phyloP scores from a whole-genome alignment of 2,329 filamentous ascomycete genomes.

The Pseudocercospora fijiensis region DNA sequence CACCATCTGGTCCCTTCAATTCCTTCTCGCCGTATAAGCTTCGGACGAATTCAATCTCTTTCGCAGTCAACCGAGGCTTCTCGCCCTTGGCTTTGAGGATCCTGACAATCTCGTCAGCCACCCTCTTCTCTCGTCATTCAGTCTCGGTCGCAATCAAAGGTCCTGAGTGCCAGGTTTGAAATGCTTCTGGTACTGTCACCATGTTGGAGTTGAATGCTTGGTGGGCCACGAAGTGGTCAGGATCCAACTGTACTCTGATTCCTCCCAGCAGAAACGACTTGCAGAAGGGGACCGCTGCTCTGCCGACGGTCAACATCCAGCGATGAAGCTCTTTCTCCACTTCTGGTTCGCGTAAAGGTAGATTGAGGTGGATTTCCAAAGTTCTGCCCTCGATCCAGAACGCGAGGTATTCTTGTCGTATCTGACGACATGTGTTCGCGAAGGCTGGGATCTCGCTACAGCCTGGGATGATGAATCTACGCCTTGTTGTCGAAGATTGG shows the following conservation, averaged over 20 bases:
- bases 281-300: neutral
- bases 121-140: neutral
- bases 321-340: neutral
- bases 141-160: neutral
- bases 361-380: slow-evolving; percentile 1
- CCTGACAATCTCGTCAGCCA: neutral
- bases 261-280: neutral
- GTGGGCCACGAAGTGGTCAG: neutral
- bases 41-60: neutral
- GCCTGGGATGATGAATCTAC: neutral
- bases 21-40: neutral
- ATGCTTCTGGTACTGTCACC: neutral
- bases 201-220: neutral
- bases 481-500: neutral
- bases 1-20: neutral
- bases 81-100: neutral
- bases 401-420: neutral
- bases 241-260: neutral
- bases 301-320: neutral
- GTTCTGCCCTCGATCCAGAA: neutral
- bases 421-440: neutral
- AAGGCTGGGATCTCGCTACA: neutral
- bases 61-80: neutral
- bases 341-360: neutral
- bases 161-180: neutral